phyloP scores from a whole-genome alignment of 2,329 filamentous ascomycete species.

The Nigrograna mackinnonii region DNA sequence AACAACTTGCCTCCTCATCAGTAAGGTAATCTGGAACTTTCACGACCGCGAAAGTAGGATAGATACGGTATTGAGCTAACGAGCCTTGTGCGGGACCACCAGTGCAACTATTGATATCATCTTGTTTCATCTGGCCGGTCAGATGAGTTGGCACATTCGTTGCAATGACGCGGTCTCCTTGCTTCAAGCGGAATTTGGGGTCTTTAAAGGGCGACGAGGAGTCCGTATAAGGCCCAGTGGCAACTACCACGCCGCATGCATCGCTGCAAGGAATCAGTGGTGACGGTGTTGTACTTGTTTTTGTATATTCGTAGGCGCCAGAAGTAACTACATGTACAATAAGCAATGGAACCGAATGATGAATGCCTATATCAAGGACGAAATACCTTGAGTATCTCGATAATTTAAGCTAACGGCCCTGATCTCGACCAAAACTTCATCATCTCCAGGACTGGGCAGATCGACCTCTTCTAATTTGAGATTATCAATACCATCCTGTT shows the following conservation, averaged over 20 bases:
- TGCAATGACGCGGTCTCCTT: conserved; percentile 67
- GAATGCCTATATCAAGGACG: no score
- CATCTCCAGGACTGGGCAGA: no score
- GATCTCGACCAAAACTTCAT: conserved; percentile 54
- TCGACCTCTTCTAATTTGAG: conserved; percentile 34
- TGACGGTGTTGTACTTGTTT: conserved; percentile 48
- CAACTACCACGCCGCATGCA: conserved; percentile 66
- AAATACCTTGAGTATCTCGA: conserved; percentile 45
- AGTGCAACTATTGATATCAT: conserved; percentile 60
- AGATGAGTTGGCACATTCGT: conserved; percentile 64
- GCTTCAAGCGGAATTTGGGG: conserved; percentile 28
- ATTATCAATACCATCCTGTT: conserved; percentile 48
- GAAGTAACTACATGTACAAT: conserved; percentile 55
- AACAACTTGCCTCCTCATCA: conserved; percentile 62
- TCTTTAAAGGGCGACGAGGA: conserved; percentile 51
- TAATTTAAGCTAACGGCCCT: conserved; percentile 53
- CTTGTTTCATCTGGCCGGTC: conserved; percentile 61
- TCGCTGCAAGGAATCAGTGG: conserved; percentile 68
- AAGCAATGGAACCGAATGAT: no score
- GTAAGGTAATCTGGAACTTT: conserved; percentile 59
- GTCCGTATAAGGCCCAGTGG: conserved; percentile 47
- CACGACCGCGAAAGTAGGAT: conserved; percentile 60
- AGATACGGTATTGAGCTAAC: conserved; percentile 63
- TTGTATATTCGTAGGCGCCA: conserved; percentile 70
- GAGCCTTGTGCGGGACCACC: conserved; percentile 64